Evolutionary conservation across 225 moss, liverwort and hornwort genomes (phyloP).

Genomic region (Lunularia cruciata): DNA sequence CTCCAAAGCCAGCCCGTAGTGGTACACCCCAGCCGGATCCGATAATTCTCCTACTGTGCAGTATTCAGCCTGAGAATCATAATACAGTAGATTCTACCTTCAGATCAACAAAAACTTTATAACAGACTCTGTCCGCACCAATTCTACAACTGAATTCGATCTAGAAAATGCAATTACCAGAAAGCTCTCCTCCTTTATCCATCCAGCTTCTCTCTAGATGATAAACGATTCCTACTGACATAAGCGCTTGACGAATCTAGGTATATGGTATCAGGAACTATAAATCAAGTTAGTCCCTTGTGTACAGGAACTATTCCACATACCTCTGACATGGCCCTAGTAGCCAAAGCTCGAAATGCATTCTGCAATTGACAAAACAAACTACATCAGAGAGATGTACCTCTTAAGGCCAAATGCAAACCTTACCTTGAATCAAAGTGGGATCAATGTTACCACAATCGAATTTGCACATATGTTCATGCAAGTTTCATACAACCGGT

Average conservation of each 20-base stretch:
- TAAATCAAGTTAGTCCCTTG: too few species aligned
- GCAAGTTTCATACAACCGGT: too few species aligned
- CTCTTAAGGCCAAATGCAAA: background rate
- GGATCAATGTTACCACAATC: too few species aligned
- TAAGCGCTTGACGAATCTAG: too few species aligned
- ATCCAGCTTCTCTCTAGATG: too few species aligned
- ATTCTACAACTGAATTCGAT: too few species aligned
- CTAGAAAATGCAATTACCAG: too few species aligned
- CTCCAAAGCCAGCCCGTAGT: slow-evolving; percentile 51
- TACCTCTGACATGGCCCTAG: slow-evolving; percentile 54
- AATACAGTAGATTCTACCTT: background rate
- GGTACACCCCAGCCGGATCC: slow-evolving; percentile 44
- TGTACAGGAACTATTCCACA: background rate
- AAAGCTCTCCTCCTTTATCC: too few species aligned
- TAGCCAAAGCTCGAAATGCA: slow-evolving; percentile 48
- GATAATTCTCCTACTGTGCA: slow-evolving; percentile 42
- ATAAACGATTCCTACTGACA: too few species aligned
- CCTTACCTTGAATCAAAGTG: background rate
- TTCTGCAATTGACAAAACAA: slow-evolving; percentile 31
- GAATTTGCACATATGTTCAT: too few species aligned
- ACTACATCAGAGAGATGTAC: background rate
- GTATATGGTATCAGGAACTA: too few species aligned
- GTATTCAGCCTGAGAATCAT: slow-evolving; percentile 41
- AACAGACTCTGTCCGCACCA: too few species aligned
- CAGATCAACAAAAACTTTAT: background rate